A percentile compares a stretch with the other conserved stretches of the same genome.
Conservation (phyloP, 805 yeast species). For the Dipodascus albidus region DNA sequence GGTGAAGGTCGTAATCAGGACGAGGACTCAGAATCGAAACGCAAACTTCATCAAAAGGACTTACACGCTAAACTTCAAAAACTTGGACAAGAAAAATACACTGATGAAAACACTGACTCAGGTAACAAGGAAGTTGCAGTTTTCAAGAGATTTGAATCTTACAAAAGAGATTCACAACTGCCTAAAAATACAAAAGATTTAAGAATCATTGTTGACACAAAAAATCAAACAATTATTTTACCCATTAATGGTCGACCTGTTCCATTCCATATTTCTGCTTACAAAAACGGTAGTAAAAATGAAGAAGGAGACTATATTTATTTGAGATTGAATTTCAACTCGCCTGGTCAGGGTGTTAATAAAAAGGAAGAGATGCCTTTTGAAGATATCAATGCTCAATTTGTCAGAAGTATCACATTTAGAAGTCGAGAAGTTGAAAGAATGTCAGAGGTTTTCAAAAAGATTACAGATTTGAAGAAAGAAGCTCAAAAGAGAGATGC, state of each 20-base stretch:
- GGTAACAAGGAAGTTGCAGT: constrained; percentile 42
- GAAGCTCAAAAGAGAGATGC: constrained; percentile 83
- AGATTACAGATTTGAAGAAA: constrained; percentile 84
- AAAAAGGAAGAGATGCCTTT: constrained; percentile 78
- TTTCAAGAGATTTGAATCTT: constrained; percentile 91
- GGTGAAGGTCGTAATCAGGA: constrained; percentile 33
- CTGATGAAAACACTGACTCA: constrained; percentile 32
- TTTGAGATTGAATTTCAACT: constrained; percentile 78
- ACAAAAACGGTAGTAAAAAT: constrained; percentile 86
- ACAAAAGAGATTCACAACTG: constrained; percentile 84
- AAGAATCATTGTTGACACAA: constrained; percentile 76
- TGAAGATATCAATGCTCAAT: constrained; percentile 45
- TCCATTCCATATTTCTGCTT: constrained; percentile 91
- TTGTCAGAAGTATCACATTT: constrained; percentile 74
- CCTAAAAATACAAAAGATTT: constrained; percentile 76
- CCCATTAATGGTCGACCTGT: constrained; percentile 96
- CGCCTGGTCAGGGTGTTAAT: constrained; percentile 53
- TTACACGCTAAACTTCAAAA: constrained; percentile 77
- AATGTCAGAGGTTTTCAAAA: constrained; percentile 79
- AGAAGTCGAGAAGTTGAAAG: constrained; percentile 86
- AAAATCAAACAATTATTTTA: constrained; percentile 75
- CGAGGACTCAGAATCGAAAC: constrained; percentile 67
- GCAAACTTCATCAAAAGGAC: constrained; percentile 72
- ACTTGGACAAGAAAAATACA: constrained; percentile 75
- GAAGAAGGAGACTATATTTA: constrained; percentile 96